Conservation (phyloP, 495 filamentous ascomycete genomes). For the Penicillium soppii region DNA sequence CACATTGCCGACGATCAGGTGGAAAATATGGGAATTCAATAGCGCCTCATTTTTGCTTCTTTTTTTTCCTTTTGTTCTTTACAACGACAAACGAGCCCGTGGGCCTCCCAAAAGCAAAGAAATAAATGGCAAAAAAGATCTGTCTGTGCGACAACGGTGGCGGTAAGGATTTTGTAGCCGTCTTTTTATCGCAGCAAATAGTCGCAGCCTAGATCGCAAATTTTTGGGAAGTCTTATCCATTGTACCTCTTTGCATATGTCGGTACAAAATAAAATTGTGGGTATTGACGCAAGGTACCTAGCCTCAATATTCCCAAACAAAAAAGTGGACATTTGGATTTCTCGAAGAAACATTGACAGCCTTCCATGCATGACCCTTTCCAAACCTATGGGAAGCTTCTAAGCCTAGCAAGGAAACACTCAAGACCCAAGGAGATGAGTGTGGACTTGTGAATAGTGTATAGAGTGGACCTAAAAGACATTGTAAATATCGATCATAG, state of each 20-base stretch:
- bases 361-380: conserved; percentile 30
- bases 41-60: not conserved
- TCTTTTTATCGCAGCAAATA: not conserved
- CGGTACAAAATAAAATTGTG: not conserved
- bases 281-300: conserved; percentile 5
- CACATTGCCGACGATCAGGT: not conserved
- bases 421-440: not conserved
- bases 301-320: not conserved
- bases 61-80: not conserved
- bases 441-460: not conserved
- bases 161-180: conserved; percentile 6
- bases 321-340: conserved; percentile 10
- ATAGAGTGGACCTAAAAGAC: not conserved
- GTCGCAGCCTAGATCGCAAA: not conserved
- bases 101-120: not conserved
- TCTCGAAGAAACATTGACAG: conserved; percentile 29
- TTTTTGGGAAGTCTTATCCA: not conserved
- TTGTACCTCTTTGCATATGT: not conserved
- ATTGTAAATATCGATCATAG: conserved; percentile 1
- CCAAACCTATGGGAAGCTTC: conserved; percentile 10
- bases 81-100: conserved; percentile 3
- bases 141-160: conserved; percentile 20
- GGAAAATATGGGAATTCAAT: conserved; percentile 3
- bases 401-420: conserved; percentile 5
- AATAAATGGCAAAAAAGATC: no score